A percentile compares a stretch with the other conserved stretches of the same genome.
These are phyloP conservation scores for Datisca glomerata DNA, from an alignment of 306 rosid species.

Conservation along the genomic window DNA sequence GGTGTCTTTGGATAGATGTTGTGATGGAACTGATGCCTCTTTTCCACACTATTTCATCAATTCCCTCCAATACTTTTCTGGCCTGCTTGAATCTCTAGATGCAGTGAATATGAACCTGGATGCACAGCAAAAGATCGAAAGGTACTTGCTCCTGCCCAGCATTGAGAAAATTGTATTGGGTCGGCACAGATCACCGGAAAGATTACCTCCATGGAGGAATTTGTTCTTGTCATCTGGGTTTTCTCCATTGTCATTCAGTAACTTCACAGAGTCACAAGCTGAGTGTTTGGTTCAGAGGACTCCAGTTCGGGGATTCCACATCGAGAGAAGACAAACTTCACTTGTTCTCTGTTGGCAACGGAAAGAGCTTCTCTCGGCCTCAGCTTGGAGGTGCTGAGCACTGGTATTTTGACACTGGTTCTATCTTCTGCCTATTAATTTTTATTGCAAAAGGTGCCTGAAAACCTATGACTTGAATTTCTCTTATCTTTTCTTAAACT, in stretches of 20 bases:
- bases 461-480: too few relatives aligned
- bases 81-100: constrained; percentile 67
- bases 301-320: constrained; percentile 61
- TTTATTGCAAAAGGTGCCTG: too few relatives aligned
- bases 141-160: constrained; percentile 57
- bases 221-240: constrained; percentile 59
- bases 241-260: constrained; percentile 63
- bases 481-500: too few relatives aligned
- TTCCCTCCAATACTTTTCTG: constrained; percentile 38
- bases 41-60: constrained; percentile 48
- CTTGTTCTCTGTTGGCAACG: constrained; percentile 76
- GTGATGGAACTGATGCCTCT: constrained; percentile 47
- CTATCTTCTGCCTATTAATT: too few relatives aligned
- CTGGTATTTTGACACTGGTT: too few relatives aligned
- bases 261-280: constrained; percentile 80
- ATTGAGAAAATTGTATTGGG: constrained; percentile 54
- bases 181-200: constrained; percentile 28
- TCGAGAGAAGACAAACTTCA: constrained; percentile 63
- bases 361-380: constrained; percentile 61
- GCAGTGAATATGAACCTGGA: constrained; percentile 55
- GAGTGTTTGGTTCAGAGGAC: constrained; percentile 79
- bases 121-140: constrained; percentile 59
- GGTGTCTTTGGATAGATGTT: constrained; percentile 55
- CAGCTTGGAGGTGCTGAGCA: constrained; percentile 72
- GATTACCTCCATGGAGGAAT: constrained; percentile 45